Conservation (phyloP, 345 rosid genomes). For the Turnera subulata region DNA sequence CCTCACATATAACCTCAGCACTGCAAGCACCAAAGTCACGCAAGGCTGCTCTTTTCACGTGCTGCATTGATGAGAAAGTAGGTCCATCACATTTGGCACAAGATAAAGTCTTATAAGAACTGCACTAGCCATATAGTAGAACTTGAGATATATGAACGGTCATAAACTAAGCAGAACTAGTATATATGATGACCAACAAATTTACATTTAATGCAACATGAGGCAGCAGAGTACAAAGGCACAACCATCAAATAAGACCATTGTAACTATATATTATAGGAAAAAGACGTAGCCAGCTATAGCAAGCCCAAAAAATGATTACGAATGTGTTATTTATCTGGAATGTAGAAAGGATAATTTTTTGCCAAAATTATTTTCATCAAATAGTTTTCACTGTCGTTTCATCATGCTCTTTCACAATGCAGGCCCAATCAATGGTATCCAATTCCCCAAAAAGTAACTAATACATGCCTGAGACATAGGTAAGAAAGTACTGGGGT, state of each 20-base stretch:
- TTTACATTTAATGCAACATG: not conserved
- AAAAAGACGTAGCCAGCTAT: not conserved
- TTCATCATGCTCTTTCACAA: no score
- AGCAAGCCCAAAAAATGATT: not conserved
- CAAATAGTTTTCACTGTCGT: no score
- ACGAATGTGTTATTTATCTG: no score
- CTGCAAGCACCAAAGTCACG: conserved; percentile 68
- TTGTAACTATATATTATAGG: not conserved
- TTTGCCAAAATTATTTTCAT: no score
- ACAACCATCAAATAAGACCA: not conserved
- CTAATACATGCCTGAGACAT: no score
- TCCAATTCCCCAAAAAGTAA: no score
- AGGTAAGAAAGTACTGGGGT: no score
- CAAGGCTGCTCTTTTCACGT: conserved; percentile 66
- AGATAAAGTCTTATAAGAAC: not conserved
- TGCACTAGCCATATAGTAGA: not conserved
- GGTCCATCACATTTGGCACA: conserved; percentile 2
- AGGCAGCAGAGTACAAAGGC: no score
- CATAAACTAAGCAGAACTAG: not conserved
- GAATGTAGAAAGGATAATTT: no score
- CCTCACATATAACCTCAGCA: conserved; percentile 95
- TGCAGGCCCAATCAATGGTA: no score
- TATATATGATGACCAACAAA: not conserved
- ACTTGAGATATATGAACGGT: not conserved
- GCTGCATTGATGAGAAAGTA: conserved; percentile 36